A percentile compares a stretch with the other conserved stretches of the same genome.
Conservation (phyloP, 768 basidiomycete genomes). For the Trametes elegans region DNA sequence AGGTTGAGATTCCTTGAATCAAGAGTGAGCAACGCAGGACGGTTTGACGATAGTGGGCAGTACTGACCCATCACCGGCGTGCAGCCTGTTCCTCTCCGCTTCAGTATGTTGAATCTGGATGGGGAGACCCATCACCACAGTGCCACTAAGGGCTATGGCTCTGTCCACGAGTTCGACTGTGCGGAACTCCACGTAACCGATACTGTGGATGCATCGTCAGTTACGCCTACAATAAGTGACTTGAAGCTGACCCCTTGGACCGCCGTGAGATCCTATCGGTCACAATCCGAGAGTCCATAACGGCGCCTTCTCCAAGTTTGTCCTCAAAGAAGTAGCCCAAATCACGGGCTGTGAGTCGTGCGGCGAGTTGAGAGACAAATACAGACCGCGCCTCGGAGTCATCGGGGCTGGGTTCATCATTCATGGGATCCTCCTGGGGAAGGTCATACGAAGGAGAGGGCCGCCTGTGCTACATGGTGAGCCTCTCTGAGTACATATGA, state of each 20-base stretch:
- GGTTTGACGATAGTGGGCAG: not conserved
- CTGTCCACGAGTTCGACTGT: slow-evolving; percentile 88
- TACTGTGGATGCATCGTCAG: slow-evolving; percentile 45
- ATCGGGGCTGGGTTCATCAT: slow-evolving; percentile 90
- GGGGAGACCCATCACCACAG: slow-evolving; percentile 97
- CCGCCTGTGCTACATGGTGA: slow-evolving; percentile 43
- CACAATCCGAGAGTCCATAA: slow-evolving; percentile 95
- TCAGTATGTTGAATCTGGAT: slow-evolving; percentile 97
- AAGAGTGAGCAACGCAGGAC: slow-evolving; percentile 12
- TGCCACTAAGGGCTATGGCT: slow-evolving; percentile 87
- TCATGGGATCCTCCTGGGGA: slow-evolving; percentile 58
- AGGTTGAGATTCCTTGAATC: slow-evolving; percentile 67
- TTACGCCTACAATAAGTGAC: not conserved
- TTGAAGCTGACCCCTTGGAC: slow-evolving; percentile 86
- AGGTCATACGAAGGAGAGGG: slow-evolving; percentile 71
- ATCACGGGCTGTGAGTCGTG: slow-evolving; percentile 94
- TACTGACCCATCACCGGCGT: slow-evolving; percentile 83
- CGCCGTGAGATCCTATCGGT: slow-evolving; percentile 92
- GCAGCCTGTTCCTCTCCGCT: slow-evolving; percentile 88
- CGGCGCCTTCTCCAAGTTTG: slow-evolving; percentile 88
- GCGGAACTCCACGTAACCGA: slow-evolving; percentile 97
- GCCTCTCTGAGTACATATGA: slow-evolving; percentile 37
- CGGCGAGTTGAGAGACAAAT: slow-evolving; percentile 97
- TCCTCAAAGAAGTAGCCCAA: slow-evolving; percentile 99
- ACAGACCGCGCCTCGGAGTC: slow-evolving; percentile 98